Base-by-base conservation (phyloP, 2,329 filamentous ascomycete species). In the Colletotrichum euphorbiae region DNA sequence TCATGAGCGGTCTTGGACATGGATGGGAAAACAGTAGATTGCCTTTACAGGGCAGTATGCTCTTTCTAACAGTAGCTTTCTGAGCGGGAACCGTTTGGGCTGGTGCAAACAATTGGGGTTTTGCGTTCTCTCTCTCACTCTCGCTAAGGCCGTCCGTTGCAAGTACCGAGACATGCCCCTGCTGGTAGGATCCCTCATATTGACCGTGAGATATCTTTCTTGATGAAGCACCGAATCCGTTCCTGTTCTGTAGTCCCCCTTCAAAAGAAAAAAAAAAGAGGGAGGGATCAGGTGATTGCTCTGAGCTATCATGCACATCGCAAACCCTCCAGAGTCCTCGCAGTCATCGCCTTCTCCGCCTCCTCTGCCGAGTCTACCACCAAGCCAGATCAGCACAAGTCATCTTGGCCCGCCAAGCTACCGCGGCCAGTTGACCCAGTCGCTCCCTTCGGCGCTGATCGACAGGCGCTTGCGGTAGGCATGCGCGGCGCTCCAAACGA, bases 361-460 rank as follows among this genome's bases (percentile, higher is more conserved):
- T 24, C 15, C 19, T 24, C 11, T 31, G 21, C 48, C n/a, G 28
- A 2, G 13, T 50, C 24, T 51, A 8, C 24, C 48, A 2, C 48
- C 43, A 3, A 15, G 21, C 15, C 24, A 51, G 48, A 51, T 51
- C 48, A 51, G 48, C 48, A 11, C 48, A 17, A 51, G n/a, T 51
- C 28, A 17, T 51, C 48, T 51, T 51, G 48, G 48, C 48, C 13
- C 48, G 48, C 48, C 48, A 51, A 51, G 48, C 48, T 51, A n/a
- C 24, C 48, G 48, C 13, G 8, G 8, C n/a, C 12, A 15, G 31
- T 15, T 3, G 31, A 17, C 24, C n/a, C 48, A 33, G 48, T 31
- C 24, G 48, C 21, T 15, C 48, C 2, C 7, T 4, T 33, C 12
- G 48, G 31, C 48, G 15, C 42, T 31, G 24, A 33, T 51, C 28